These are phyloP conservation scores for Chaetoceros tenuissimus DNA, from an alignment of 108 stramenopile genomes.

Conservation along the genomic window DNA sequence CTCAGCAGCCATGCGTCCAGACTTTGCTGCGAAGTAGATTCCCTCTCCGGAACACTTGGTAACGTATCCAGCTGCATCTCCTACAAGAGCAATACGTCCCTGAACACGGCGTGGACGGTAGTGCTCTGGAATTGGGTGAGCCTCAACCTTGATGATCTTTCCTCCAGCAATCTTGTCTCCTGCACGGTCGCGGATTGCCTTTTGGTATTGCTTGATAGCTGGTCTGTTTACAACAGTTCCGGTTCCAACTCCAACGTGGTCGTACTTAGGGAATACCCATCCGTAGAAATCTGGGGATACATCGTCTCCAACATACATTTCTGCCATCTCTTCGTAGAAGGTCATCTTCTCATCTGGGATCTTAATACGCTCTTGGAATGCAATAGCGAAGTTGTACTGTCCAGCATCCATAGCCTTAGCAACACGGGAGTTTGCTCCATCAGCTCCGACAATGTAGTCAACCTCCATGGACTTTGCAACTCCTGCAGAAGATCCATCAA, in stretches of 20 bases:
- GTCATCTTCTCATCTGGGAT: slow-evolving; percentile 95
- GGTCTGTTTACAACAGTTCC: slow-evolving; percentile 98
- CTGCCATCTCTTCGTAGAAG: slow-evolving; percentile 97
- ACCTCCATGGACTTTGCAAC: slow-evolving; percentile 78
- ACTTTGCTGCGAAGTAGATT: slow-evolving; percentile 97
- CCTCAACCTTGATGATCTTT: slow-evolving; percentile 99
- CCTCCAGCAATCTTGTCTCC: slow-evolving; percentile 96
- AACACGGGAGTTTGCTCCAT: slow-evolving; percentile 97
- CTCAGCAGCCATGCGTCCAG: slow-evolving; percentile 96
- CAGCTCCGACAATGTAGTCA: slow-evolving; percentile 91
- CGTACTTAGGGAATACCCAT: slow-evolving; percentile 99
- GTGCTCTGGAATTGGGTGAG: slow-evolving; percentile 98
- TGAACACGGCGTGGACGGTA: slow-evolving; percentile 93
- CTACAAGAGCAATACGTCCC: slow-evolving; percentile 90
- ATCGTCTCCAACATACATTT: slow-evolving; percentile 99
- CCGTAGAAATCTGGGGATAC: slow-evolving; percentile 98
- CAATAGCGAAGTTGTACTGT: slow-evolving; percentile 97
- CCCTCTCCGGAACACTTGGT: slow-evolving; percentile 99
- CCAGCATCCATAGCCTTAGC: slow-evolving; percentile 99
- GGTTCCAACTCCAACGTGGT: slow-evolving; percentile 98
- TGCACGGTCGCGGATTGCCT: slow-evolving; percentile 97
- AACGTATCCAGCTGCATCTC: slow-evolving; percentile 97
- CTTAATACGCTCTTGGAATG: slow-evolving; percentile 98
- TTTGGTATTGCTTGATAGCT: slow-evolving; percentile 98
- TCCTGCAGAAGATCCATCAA: slow-evolving; percentile 57